These are phyloP conservation scores for Hysterangium stoloniferum DNA, from an alignment of 768 basidiomycete genomes.

Conservation along the genomic window DNA sequence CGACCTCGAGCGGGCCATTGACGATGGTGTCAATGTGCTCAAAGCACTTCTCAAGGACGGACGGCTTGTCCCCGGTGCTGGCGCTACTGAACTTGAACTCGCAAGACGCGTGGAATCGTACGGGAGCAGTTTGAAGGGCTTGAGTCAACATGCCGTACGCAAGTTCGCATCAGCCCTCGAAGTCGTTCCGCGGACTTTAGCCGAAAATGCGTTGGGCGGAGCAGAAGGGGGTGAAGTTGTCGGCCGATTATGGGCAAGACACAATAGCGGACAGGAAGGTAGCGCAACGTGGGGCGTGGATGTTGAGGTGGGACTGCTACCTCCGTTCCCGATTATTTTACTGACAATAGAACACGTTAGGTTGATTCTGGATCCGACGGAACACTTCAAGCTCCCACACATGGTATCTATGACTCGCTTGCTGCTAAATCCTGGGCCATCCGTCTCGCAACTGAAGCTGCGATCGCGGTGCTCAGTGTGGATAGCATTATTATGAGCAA, in stretches of 20 bases:
- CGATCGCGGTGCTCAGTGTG: constrained; percentile 83
- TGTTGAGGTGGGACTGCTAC: constrained; percentile 54
- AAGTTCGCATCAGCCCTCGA: constrained; percentile 86
- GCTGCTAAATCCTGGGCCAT: constrained; percentile 89
- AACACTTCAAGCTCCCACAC: constrained; percentile 52
- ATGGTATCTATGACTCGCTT: constrained; percentile 78
- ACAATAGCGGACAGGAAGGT: constrained; percentile 53
- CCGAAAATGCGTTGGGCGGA: constrained; percentile 92
- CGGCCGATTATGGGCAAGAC: constrained; percentile 83
- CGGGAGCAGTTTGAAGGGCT: constrained; percentile 81
- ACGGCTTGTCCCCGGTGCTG: constrained; percentile 87
- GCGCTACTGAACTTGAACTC: constrained; percentile 91
- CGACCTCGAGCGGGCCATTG: constrained; percentile 92
- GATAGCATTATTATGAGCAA: constrained; percentile 98
- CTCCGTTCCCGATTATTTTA: background rate
- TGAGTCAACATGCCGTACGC: constrained; percentile 90
- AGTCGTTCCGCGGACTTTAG: constrained; percentile 84
- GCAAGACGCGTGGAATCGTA: constrained; percentile 76
- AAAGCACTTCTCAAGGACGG: constrained; percentile 87
- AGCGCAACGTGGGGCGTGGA: constrained; percentile 81
- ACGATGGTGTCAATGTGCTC: constrained; percentile 95
- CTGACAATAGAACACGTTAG: constrained; percentile 29
- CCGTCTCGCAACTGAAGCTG: constrained; percentile 84
- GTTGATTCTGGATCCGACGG: constrained; percentile 59
- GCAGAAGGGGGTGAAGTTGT: constrained; percentile 89